Percentiles rank a stretch among this genome's conserved stretches.
Evolutionary conservation across 169 alveolate genomes (phyloP).

Genomic region (Toxoplasma gondii): DNA sequence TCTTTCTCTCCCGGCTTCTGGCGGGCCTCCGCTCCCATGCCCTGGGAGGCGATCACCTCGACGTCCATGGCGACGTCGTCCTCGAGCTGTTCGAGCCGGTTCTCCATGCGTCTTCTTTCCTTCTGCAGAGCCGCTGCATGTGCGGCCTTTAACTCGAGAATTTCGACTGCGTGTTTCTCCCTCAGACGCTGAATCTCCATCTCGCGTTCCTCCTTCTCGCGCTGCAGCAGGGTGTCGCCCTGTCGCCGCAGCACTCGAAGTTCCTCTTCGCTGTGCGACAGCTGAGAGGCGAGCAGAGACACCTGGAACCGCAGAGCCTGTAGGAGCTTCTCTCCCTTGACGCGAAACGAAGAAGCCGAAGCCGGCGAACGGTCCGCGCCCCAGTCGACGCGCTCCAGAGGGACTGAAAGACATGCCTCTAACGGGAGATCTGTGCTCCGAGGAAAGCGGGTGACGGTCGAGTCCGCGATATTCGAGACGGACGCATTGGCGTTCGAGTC

Average conservation of each 20-base stretch:
- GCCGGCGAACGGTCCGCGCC: conserved; percentile 10
- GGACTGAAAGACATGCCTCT: not conserved
- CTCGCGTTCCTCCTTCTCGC: conserved; percentile 16
- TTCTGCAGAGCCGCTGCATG: conserved; percentile 52
- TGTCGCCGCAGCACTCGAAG: conserved; percentile 29
- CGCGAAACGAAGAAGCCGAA: not conserved
- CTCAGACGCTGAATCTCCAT: conserved; percentile 32
- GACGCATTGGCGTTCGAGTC: too few relatives aligned
- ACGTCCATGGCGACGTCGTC: conserved; percentile 47
- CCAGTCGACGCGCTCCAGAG: conserved; percentile 22
- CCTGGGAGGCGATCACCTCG: conserved; percentile 6
- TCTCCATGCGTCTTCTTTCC: conserved; percentile 4
- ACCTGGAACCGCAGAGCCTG: conserved; percentile 44
- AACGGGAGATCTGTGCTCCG: not conserved
- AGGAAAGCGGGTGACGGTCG: not conserved
- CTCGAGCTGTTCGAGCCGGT: conserved; percentile 21
- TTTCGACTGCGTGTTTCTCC: not conserved
- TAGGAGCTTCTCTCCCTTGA: conserved; percentile 41
- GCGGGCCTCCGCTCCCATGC: not conserved
- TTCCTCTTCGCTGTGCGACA: conserved; percentile 10
- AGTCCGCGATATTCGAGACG: not conserved
- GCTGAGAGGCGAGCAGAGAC: conserved; percentile 51
- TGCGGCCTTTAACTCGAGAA: conserved; percentile 35
- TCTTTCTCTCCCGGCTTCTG: too few relatives aligned
- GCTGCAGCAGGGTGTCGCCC: conserved; percentile 26